Evolutionary conservation across 2,329 filamentous ascomycete genomes (phyloP), one percentile per base, ranked within the genome.

Genomic region (Microsporum canis): DNA sequence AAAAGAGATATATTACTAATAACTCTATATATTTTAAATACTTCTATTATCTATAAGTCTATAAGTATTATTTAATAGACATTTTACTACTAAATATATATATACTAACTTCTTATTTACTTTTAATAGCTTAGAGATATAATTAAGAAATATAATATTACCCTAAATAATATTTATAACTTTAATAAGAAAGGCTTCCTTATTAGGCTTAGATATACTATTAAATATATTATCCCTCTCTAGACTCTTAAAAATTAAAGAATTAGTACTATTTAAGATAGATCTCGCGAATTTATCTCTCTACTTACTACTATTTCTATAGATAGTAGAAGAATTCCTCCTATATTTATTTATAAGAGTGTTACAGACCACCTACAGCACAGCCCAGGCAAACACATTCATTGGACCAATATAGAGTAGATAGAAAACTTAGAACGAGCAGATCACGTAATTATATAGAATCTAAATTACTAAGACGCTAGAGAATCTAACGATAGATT

Each of bases 211-310:
- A 51, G 47, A 31, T 31, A 51, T 51, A 51, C 12, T 31, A 51
- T 51, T 31, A 51, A 51, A 31, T 14, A 17, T 31, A 34, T 51
- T 12, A n/a, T 51, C 23, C 27, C 10, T 51, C 8, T 51, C 12
- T 51, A 51, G 5, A 12, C 14, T 4, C 8, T 51, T 2, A 51
- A 51, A 14, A 33, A 51, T 31, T 14, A 31, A 31, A 51, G 47
- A 8, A 51, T 51, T 31, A 5, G 10, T 51, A 33, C n/a, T 12
- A 57, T 38, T 57, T 57, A 57, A 59, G n/a, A 51, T 51, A 51
- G 47, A 51, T 12, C 8, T 14, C n/a, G 80, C 36, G 10, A 51
- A 33, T 51, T 51, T 51, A 51, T 51, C 47, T 51, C 47, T 51
- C 47, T 51, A 3, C 27, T 51, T 51, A 51, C 27, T 51, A 51